Evolutionary conservation across 1,284 basidiomycete genomes (phyloP), one percentile per base, ranked within the genome.

Genomic region (Malassezia nana): DNA sequence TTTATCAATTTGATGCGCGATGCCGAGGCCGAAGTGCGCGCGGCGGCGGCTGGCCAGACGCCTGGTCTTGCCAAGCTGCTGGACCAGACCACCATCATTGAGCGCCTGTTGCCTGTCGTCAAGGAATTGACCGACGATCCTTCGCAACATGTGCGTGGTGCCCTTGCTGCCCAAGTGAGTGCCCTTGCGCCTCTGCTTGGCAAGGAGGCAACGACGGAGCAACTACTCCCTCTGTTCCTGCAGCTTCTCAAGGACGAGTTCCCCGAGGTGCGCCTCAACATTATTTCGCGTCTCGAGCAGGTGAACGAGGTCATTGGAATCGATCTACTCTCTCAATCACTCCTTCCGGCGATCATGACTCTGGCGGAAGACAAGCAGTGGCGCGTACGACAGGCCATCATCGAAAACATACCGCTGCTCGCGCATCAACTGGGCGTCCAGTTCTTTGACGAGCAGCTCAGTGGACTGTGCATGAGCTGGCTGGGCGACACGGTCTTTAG

Each of bases 281-380:
- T 99, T 69, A 99, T 99, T 77, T 91, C 90, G 77, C 98, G 98
- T 77, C 81, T 99, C 45, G 94, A 99, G 77, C 86, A 86, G 53
- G 92, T 99, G 64, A 94, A 98, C 74, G 80, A 82, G 57, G 94
- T 98, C 32, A 98, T 99, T 63, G 94, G 95, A 43, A 95, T 98
- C 69, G 89, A 96, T 58, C 81, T 91, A 18, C 79, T 99, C 43
- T 91, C 90, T 5, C 90, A 95, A 72, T 94, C 89, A 58, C 83
- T 99, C 32, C 81, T 99, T 20, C 94, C 94, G 7, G 94, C 94
- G 29, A 98, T 99, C 65, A 88, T 98, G 65, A 89, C 96, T 75
- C 79, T 99, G 41, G 92, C 94, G 22, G 94, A 98, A 76, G 94
- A 99, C 80, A 99, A 98, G 77, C 95, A 95, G 65, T 99, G 94